Base-by-base conservation (phyloP, 805 yeast species). In the Nakazawaea ernobii region DNA sequence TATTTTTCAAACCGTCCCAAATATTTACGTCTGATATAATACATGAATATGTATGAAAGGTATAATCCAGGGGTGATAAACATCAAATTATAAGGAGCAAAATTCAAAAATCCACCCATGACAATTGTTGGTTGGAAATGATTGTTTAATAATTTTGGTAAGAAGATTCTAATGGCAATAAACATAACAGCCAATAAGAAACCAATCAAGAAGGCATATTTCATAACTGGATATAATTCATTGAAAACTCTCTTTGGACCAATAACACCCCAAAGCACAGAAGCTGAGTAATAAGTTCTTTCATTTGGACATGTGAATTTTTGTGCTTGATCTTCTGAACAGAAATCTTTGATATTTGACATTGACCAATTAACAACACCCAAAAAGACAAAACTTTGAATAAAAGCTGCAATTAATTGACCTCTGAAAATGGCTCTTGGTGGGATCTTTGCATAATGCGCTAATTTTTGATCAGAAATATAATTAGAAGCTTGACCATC, bases 171-270 rank as follows among this genome's bases (percentile, higher is more conserved):
- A 50, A 62, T 39, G 3, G 48, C 51, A 37, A 63, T 61, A 49
- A 64, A 62, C 7, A 54, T 66, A 6, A 61, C 6, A 6, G 62
- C 68, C 3, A 59, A 40, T 53, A 73, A 52, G 48, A 59, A 59
- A 8, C 50, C 50, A 39, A 48, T 32, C 28, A 82, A 65, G 69
- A 83, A 82, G 51, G 84, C 77, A 75, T 80, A 82, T 59, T 78
- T 75, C 49, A 83, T 64, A 10, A 73, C 64, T 1, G 88, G 87
- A 56, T 83, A 83, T 15, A 82, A 58, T 0, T 77, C 76, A 44
- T 73, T 68, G 60, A 46, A 46, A 20, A 46, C 49, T 24, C 42
- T 32, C 45, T 46, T 46, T 43, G 46, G 46, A 36, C 46, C 46
- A 29, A 43, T 43, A 32, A 43, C 42, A 43, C 46, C 46, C 41